Percentiles rank a stretch among this genome's conserved stretches.
These are phyloP conservation scores for Endothia cerciana DNA, from an alignment of 2,329 filamentous ascomycete species.

Conservation along the genomic window DNA sequence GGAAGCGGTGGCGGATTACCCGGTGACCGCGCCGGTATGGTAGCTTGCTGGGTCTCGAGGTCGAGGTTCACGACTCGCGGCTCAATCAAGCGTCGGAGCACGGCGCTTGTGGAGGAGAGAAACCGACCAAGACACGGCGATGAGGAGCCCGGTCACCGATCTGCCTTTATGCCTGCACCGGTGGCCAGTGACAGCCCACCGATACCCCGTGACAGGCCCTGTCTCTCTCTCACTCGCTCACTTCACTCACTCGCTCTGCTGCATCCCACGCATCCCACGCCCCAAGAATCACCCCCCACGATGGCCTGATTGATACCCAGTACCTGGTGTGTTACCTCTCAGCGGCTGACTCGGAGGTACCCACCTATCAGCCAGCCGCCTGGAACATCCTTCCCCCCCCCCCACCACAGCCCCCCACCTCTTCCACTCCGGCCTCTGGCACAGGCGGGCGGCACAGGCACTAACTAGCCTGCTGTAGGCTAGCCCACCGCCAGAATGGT, in stretches of 20 bases:
- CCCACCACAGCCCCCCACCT: neutral
- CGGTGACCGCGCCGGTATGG: slow-evolving; percentile 12
- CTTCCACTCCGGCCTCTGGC: neutral
- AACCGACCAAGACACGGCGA: slow-evolving; percentile 21
- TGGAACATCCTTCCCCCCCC: no score
- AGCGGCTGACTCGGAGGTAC: neutral
- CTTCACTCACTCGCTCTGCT: no score
- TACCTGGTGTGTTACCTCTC: neutral
- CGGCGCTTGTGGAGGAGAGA: slow-evolving; percentile 26
- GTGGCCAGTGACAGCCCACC: neutral
- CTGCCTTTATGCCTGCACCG: slow-evolving; percentile 7
- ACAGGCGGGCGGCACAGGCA: neutral
- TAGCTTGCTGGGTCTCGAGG: slow-evolving; percentile 3
- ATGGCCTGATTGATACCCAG: neutral
- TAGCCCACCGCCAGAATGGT: slow-evolving; percentile 1
- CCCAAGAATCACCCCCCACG: neutral
- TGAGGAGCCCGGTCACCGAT: slow-evolving; percentile 23
- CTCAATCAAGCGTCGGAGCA: slow-evolving; percentile 22
- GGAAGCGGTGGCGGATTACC: slow-evolving; percentile 3
- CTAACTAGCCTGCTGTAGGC: neutral
- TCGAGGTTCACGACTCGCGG: neutral
- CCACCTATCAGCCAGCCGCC: neutral
- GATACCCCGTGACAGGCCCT: neutral
- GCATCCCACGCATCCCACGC: neutral
- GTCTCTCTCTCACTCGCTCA: no score